Conservation (phyloP, 305 asterid species). For the Fraxinus dipetala region DNA sequence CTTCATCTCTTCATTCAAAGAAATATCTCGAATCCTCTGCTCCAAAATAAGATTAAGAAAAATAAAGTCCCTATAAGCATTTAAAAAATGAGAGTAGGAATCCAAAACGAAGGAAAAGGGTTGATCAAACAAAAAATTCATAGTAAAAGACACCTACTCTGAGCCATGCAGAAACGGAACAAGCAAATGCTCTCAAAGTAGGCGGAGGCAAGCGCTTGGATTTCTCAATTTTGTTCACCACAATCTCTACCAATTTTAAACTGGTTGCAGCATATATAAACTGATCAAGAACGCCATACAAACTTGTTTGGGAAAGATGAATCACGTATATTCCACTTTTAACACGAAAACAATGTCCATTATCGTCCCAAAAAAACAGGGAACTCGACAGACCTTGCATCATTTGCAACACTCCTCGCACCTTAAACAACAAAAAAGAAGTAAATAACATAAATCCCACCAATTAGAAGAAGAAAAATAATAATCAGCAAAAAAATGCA, state of each 20-base stretch:
- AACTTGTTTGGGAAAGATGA: constrained; percentile 84
- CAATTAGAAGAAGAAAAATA: neutral
- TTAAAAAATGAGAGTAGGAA: neutral
- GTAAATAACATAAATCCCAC: constrained; percentile 2
- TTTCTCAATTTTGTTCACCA: constrained; percentile 53
- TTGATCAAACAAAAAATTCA: neutral
- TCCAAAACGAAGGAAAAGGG: neutral
- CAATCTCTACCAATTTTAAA: constrained; percentile 58
- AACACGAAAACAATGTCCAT: constrained; percentile 40
- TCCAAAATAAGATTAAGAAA: constrained; percentile 10
- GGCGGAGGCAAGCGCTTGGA: constrained; percentile 60
- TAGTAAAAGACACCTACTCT: constrained; percentile 39
- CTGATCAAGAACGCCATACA: constrained; percentile 63
- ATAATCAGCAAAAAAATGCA: neutral
- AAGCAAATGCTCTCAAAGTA: constrained; percentile 76
- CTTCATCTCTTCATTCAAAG: constrained; percentile 81
- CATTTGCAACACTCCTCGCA: constrained; percentile 81
- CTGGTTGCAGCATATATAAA: constrained; percentile 76
- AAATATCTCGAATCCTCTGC: constrained; percentile 73
- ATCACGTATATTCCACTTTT: constrained; percentile 66
- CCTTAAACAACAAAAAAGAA: constrained; percentile 41
- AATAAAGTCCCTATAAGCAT: neutral
- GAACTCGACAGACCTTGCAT: constrained; percentile 77
- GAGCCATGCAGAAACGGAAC: constrained; percentile 75
- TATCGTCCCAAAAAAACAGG: constrained; percentile 63